Evolutionary conservation across 331 rosid species (phyloP).

Genomic region (Malus hybrid): DNA sequence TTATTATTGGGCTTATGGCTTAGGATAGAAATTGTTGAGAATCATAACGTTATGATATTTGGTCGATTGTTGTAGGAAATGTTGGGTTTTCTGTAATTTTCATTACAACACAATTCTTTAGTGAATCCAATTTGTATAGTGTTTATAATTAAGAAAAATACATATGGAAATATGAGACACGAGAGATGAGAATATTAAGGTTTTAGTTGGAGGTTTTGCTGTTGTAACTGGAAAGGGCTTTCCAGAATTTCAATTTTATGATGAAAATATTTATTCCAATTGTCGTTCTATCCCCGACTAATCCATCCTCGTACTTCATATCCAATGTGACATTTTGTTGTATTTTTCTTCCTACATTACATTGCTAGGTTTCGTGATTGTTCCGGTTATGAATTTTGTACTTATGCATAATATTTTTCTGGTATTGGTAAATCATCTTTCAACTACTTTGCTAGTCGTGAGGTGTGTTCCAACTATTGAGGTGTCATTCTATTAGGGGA

Average conservation of each 20-base stretch:
- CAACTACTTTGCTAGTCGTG: background rate
- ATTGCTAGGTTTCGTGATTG: too few species aligned
- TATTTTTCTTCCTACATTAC: background rate
- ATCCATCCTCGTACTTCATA: background rate
- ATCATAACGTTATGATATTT: background rate
- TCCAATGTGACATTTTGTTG: too few species aligned
- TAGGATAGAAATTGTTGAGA: background rate
- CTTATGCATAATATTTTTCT: too few species aligned
- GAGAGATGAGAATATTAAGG: background rate
- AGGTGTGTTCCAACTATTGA: too few species aligned
- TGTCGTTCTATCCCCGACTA: background rate
- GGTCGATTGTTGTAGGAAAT: background rate
- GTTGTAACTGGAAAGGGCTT: slow-evolving; percentile 13
- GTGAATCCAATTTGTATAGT: background rate
- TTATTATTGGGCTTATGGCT: background rate
- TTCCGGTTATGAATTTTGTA: too few species aligned
- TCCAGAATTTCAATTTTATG: slow-evolving; percentile 8
- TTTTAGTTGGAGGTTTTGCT: slow-evolving; percentile 18
- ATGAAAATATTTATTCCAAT: background rate
- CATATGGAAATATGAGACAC: background rate
- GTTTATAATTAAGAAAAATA: background rate
- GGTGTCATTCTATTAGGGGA: too few species aligned
- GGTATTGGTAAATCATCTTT: too few species aligned
- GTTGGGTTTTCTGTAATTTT: background rate
- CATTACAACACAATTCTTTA: background rate